These are phyloP conservation scores for Ophiostoma sp. DNA, from an alignment of 2,329 filamentous ascomycete species.

Conservation along the genomic window DNA sequence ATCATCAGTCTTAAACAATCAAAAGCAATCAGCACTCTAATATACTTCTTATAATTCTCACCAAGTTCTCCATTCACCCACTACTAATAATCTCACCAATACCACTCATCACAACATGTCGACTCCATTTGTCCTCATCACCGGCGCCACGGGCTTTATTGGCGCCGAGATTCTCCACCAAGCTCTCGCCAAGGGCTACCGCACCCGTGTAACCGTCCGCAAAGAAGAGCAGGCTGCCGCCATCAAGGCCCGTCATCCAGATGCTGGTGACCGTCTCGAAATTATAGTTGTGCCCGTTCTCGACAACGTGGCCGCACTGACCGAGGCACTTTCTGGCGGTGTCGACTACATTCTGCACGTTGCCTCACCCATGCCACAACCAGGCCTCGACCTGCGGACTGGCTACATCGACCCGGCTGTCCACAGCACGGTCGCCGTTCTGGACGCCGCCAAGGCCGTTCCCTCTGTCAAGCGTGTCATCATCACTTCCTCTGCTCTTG, in stretches of 20 bases:
- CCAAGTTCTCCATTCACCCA: not conserved
- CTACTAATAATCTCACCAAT: not conserved
- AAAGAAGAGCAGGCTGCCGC: slow-evolving; percentile 1
- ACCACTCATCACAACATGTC: not conserved
- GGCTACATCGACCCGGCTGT: slow-evolving; percentile 34
- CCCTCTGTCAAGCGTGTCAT: slow-evolving; percentile 15
- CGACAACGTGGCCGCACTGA: not conserved
- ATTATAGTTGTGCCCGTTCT: slow-evolving; percentile 15
- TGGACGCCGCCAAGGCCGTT: not conserved
- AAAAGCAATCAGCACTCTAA: not conserved
- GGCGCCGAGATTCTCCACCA: slow-evolving; percentile 31
- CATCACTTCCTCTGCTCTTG: slow-evolving; percentile 18
- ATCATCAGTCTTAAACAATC: not conserved
- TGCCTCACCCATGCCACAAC: slow-evolving; percentile 12
- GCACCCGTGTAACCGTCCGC: slow-evolving; percentile 15
- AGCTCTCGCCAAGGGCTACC: slow-evolving; percentile 19
- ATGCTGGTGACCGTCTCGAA: not conserved
- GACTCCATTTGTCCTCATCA: slow-evolving; percentile 27
- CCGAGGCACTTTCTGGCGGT: not conserved
- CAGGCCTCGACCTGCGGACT: slow-evolving; percentile 14
- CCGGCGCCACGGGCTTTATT: slow-evolving; percentile 35
- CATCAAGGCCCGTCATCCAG: not conserved
- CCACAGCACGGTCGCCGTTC: slow-evolving; percentile 30
- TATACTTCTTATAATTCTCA: not conserved
- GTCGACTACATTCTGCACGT: slow-evolving; percentile 19